Base-by-base conservation (phyloP, 306 rosid genomes). In the Vigna reflexopilosa region DNA sequence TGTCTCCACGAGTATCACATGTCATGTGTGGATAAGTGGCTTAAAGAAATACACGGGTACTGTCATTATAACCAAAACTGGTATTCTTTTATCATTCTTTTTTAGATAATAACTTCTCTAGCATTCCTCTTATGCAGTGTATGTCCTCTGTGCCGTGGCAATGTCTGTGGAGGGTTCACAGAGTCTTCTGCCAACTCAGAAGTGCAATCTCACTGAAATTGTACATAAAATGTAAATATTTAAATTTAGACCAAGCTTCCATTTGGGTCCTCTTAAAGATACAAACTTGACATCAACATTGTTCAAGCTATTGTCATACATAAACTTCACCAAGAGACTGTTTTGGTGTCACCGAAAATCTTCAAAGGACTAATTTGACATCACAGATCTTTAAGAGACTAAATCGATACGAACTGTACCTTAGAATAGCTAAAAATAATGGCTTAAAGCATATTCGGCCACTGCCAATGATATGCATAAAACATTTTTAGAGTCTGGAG, bases 31-130 rank as follows among this genome's bases (percentile, higher is more conserved):
- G 99, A 96, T 55, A 96, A 96, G 89, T 96, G 99, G 99, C 95
- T 96, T 15, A 96, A 90, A 79, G 99, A 96, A 90, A 93, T 96
- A 73, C 98, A 96, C 15, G 97, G 98, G 99, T 96, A 90, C 16
- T 17, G 69, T 58, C 68, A 47, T 19, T 77, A 55, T 69, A 28
- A 76, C 61, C 40, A 24, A 58, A 36, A 68, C 44, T 22, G 47
- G 24, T 9, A 66, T 55, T 55, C 52, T 58, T 67, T 26, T 47
- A 45, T 70, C 55, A 26, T 51, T 64, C 24, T 64, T 71, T 42
- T 71, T 71, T 17, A 45, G 66, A 44, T 67, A 76, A 67, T 76
- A 56, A 49, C 67, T 52, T 40, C 71, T 52, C 45, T 36, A 47
- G 42, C 50, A 73, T 48, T 56, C 55, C 67, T 51, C 45, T 73